Evolutionary conservation across 129 eudicot genomes (phyloP), one percentile per base, ranked within the genome.

Genomic region (Calendula officinalis): DNA sequence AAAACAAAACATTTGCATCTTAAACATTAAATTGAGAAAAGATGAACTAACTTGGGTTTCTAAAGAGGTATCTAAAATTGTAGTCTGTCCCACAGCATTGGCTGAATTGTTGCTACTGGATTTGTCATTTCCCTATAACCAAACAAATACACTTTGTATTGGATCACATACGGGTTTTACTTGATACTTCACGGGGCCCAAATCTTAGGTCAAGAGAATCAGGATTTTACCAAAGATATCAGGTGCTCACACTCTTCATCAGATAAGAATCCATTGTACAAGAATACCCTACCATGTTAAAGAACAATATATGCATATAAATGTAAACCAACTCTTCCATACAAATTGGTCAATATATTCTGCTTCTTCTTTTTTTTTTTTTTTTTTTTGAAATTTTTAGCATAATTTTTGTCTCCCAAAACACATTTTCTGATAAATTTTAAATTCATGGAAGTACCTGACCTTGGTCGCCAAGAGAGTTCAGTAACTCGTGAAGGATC

Each of bases 381-480:
- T 51, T 51, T 7, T 9, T 14, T 50, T n/a, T 50, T 6, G 56
- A 7, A 16, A 17, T 9, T 45, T 2, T 11, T 6, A 41, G 45
- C 10, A 41, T 40, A 40, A 40, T 7, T 40, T 40, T 40, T 9
- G 10, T 11, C 45, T 48, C 12, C 4, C 10, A 56, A 56, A 35
- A 35, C 32, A 58, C 5, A 27, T 22, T 5, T 51, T 5, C 8
- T 50, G 6, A 36, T 56, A 56, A 56, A 33, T 56, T 34, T 49
- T 10, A 50, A 3, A 34, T 6, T 65, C 51, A 72, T 62, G 47
- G 62, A 72, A 76, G 75, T 84, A 84, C 89, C 89, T 84, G 92
- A 90, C 97, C 97, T 90, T 90, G 97, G 97, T 64, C 57, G 87
- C 97, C 95, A 90, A 48, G 97, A 83, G 54, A 86, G 81, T 55